phyloP scores from a whole-genome alignment of 1,284 basidiomycete genomes.

The Ceratobasidium sp. region DNA sequence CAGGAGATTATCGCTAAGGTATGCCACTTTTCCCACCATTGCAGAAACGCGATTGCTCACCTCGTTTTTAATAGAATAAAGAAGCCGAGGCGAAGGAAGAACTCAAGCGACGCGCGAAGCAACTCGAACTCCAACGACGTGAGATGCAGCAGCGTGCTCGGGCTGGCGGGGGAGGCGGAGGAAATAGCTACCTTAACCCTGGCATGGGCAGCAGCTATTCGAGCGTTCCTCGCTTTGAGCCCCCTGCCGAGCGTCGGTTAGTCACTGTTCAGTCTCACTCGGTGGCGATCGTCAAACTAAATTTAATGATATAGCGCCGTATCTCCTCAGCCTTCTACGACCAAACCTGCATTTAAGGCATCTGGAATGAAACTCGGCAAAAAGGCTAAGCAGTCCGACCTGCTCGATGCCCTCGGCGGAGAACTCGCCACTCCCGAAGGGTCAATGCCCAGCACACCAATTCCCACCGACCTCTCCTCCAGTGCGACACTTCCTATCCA shows the following conservation, averaged over 20 bases:
- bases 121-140: slow-evolving; percentile 97
- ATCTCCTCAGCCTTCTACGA: slow-evolving; percentile 27
- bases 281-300: neutral
- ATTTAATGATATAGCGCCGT: slow-evolving; percentile 19
- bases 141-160: slow-evolving; percentile 87
- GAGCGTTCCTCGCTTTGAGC: slow-evolving; percentile 77
- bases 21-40: slow-evolving; percentile 53
- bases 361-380: slow-evolving; percentile 98
- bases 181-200: slow-evolving; percentile 72
- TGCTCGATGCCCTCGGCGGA: slow-evolving; percentile 89
- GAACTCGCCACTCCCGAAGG: slow-evolving; percentile 73
- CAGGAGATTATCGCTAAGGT: slow-evolving; percentile 98
- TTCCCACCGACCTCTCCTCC: slow-evolving; percentile 57
- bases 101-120: slow-evolving; percentile 96
- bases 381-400: slow-evolving; percentile 88
- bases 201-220: slow-evolving; percentile 70
- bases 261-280: neutral
- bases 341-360: slow-evolving; percentile 86
- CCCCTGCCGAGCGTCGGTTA: slow-evolving; percentile 53
- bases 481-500: slow-evolving; percentile 69
- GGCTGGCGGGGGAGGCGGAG: slow-evolving; percentile 62
- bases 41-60: neutral
- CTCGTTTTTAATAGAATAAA: slow-evolving; percentile 79
- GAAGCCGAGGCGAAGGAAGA: slow-evolving; percentile 99
- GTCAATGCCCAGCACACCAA: slow-evolving; percentile 63